A percentile compares a stretch with the other conserved stretches of the same genome.
phyloP scores from a whole-genome alignment of 352 stramenopile genomes.

The Pythium aristosporum region DNA sequence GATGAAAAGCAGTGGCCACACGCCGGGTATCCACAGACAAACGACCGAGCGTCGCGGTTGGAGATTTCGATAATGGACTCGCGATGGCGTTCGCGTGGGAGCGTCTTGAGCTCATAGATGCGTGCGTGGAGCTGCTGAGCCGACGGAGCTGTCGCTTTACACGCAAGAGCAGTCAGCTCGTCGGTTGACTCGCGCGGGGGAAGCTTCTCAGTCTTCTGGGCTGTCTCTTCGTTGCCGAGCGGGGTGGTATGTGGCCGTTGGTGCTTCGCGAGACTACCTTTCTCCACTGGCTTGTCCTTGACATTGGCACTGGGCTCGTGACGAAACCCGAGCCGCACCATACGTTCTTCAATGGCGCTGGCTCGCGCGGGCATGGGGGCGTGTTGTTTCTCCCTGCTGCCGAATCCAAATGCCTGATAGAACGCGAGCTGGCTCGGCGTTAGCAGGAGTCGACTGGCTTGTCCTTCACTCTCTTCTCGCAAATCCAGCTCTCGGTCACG shows the following conservation, averaged over 20 bases:
- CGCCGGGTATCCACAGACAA: conserved; percentile 52
- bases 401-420: conserved; percentile 41
- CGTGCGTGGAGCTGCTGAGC: conserved; percentile 49
- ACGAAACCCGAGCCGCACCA: conserved; percentile 48
- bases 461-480: not conserved
- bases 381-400: not conserved
- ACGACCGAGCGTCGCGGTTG: conserved; percentile 40
- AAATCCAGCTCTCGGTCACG: not conserved
- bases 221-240: not conserved
- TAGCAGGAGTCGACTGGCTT: not conserved
- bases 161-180: not conserved
- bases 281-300: conserved; percentile 1
- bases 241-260: conserved; percentile 9
- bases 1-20: conserved; percentile 68
- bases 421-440: conserved; percentile 26
- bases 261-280: not conserved
- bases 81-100: conserved; percentile 39
- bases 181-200: not conserved
- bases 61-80: conserved; percentile 54
- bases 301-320: conserved; percentile 29
- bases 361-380: conserved; percentile 43
- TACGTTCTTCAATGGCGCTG: conserved; percentile 36
- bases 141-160: conserved; percentile 6
- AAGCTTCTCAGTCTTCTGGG: not conserved
- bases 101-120: conserved; percentile 71